Percentiles rank a stretch among this genome's conserved stretches.
phyloP scores from a whole-genome alignment of 106 monocot species.

The Dendrobium officinale region DNA sequence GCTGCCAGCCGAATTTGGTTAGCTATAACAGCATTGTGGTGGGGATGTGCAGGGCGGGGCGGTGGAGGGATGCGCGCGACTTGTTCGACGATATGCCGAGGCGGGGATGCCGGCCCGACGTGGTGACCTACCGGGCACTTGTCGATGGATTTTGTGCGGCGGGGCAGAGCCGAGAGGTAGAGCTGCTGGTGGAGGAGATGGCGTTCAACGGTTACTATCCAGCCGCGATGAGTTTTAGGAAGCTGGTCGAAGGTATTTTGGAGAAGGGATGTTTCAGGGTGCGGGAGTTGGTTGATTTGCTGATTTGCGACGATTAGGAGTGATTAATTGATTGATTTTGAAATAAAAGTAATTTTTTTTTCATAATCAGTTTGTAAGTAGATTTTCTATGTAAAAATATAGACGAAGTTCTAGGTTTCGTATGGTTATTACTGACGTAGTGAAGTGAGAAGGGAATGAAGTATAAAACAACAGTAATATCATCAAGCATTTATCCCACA shows the following conservation, averaged over 20 bases:
- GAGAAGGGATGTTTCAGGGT: slow-evolving; percentile 2
- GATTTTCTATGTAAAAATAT: too few relatives aligned
- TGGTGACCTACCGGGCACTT: slow-evolving; percentile 45
- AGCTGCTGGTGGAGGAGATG: slow-evolving; percentile 59
- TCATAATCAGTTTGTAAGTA: too few relatives aligned
- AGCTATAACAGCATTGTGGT: slow-evolving; percentile 62
- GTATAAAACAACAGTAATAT: too few relatives aligned
- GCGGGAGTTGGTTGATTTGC: slow-evolving; percentile 11
- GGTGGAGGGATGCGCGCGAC: slow-evolving; percentile 52
- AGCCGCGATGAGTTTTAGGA: slow-evolving; percentile 19
- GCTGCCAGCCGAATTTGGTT: slow-evolving; percentile 50
- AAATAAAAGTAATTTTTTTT: too few relatives aligned
- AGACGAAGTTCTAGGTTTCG: too few relatives aligned
- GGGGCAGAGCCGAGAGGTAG: slow-evolving; percentile 27
- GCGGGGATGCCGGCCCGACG: slow-evolving; percentile 52
- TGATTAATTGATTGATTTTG: too few relatives aligned
- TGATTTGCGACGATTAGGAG: neutral
- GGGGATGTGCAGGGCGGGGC: slow-evolving; percentile 37
- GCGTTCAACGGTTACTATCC: slow-evolving; percentile 51
- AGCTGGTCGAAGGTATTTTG: slow-evolving; percentile 34
- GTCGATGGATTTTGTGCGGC: slow-evolving; percentile 48
- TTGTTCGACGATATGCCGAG: slow-evolving; percentile 83
- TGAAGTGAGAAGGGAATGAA: too few relatives aligned
- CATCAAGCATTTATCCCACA: too few relatives aligned
- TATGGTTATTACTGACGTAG: too few relatives aligned